A percentile compares a stretch with the other conserved stretches of the same genome.
Evolutionary conservation across 495 filamentous ascomycete species (phyloP).

Genomic region (Neurospora hispaniola): DNA sequence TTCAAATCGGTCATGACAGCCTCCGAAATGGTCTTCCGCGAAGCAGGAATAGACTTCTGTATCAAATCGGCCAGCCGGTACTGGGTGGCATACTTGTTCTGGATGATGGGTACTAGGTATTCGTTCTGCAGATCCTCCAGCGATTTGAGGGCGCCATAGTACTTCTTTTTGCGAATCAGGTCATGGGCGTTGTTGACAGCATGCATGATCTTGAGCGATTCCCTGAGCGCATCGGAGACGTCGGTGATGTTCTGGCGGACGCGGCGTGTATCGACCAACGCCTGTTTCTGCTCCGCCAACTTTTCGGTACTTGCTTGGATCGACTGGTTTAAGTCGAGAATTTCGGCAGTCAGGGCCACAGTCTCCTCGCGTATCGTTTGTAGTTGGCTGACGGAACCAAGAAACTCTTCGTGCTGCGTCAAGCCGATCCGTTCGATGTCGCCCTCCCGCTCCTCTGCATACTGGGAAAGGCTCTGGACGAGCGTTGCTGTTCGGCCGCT

Average conservation of each 20-base stretch:
- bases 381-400: conserved; percentile 83
- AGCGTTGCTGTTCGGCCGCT: conserved; percentile 66
- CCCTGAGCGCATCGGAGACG: conserved; percentile 75
- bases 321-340: conserved; percentile 81
- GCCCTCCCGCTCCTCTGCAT: conserved; percentile 73
- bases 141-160: conserved; percentile 88
- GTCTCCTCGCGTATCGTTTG: conserved; percentile 84
- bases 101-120: conserved; percentile 54
- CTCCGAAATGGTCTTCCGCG: conserved; percentile 85
- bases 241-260: conserved; percentile 96
- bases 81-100: conserved; percentile 73
- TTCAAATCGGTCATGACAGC: conserved; percentile 96
- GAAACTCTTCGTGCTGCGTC: conserved; percentile 93
- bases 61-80: conserved; percentile 96
- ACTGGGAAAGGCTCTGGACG: conserved; percentile 63
- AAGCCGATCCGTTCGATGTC: conserved; percentile 95
- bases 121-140: conserved; percentile 95
- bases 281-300: conserved; percentile 88
- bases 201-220: conserved; percentile 83
- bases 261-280: conserved; percentile 76
- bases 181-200: conserved; percentile 94
- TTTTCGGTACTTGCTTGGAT: conserved; percentile 95
- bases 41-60: conserved; percentile 85
- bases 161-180: conserved; percentile 78
- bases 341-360: conserved; percentile 78